Conservation (phyloP, 495 filamentous ascomycete species). For the Pyrenula massariospora region DNA sequence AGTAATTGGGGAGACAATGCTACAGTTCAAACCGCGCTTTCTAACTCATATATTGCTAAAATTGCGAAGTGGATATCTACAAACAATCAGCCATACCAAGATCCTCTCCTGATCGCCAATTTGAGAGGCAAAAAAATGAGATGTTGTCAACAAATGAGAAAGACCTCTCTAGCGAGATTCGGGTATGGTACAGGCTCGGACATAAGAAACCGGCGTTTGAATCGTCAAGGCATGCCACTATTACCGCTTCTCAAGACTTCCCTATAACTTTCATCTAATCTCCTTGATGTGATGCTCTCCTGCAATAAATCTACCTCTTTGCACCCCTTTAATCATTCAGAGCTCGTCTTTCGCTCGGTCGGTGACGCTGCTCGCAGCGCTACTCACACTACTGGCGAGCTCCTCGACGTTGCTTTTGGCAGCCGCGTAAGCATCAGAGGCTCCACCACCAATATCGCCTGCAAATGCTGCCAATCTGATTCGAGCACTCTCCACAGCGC, state of each 20-base stretch:
- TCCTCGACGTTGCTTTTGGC: constrained; percentile 34
- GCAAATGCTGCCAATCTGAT: constrained; percentile 31
- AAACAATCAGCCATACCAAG: not conserved
- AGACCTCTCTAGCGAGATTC: not conserved
- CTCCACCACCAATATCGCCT: constrained; percentile 22
- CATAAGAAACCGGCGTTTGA: constrained; percentile 4
- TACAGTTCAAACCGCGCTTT: too few species aligned
- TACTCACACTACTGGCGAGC: constrained; percentile 30
- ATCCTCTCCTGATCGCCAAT: not conserved
- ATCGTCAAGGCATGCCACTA: not conserved
- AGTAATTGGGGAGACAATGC: too few species aligned
- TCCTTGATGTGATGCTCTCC: not conserved
- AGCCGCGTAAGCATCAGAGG: constrained; percentile 19
- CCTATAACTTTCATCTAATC: not conserved
- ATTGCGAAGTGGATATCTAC: not conserved
- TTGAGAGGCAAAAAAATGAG: not conserved
- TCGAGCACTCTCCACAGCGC: constrained; percentile 36
- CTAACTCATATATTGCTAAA: too few species aligned
- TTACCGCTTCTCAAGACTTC: not conserved
- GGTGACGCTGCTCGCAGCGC: constrained; percentile 20
- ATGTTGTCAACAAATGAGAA: not conserved
- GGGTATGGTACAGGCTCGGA: not conserved
- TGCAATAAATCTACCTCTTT: not conserved
- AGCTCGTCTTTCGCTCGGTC: constrained; percentile 45
- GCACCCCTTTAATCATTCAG: constrained; percentile 17